These are phyloP conservation scores for Entonaema liquescens DNA, from an alignment of 495 filamentous ascomycete species.

Conservation along the genomic window DNA sequence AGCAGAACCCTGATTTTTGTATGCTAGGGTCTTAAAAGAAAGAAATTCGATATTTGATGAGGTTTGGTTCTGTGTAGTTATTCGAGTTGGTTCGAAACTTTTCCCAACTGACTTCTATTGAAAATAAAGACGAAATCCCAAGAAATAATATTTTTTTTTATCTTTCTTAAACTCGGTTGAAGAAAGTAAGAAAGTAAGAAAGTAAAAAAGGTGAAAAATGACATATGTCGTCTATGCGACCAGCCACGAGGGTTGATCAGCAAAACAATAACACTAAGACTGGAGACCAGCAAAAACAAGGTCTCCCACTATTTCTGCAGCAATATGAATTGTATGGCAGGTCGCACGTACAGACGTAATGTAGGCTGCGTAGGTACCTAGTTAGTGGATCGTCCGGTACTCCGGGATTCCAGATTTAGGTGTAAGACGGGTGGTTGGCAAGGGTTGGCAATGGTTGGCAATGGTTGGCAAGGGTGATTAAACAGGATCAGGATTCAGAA, in stretches of 20 bases:
- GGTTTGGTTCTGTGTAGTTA: background rate
- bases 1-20: constrained; percentile 8
- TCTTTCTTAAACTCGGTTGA: background rate
- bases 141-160: constrained; percentile 1
- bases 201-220: constrained; percentile 1
- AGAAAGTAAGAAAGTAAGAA: background rate
- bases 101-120: background rate
- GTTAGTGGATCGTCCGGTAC: constrained; percentile 32
- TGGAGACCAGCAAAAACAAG: constrained; percentile 23
- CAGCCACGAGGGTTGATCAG: constrained; percentile 15
- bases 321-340: constrained; percentile 15
- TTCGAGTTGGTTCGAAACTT: background rate
- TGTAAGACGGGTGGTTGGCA: constrained; percentile 35
- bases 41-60: background rate
- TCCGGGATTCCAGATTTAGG: constrained; percentile 38
- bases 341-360: too few species aligned
- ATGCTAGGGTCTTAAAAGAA: constrained; percentile 6
- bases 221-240: constrained; percentile 6
- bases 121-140: constrained; percentile 8
- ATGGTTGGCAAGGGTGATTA: constrained; percentile 35
- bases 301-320: constrained; percentile 7
- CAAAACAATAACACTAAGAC: constrained; percentile 19
- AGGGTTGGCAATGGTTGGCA: too few species aligned
- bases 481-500: constrained; percentile 6
- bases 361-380: too few species aligned